These are phyloP conservation scores for Argentina anserina DNA, from an alignment of 306 rosid species.

Conservation along the genomic window DNA sequence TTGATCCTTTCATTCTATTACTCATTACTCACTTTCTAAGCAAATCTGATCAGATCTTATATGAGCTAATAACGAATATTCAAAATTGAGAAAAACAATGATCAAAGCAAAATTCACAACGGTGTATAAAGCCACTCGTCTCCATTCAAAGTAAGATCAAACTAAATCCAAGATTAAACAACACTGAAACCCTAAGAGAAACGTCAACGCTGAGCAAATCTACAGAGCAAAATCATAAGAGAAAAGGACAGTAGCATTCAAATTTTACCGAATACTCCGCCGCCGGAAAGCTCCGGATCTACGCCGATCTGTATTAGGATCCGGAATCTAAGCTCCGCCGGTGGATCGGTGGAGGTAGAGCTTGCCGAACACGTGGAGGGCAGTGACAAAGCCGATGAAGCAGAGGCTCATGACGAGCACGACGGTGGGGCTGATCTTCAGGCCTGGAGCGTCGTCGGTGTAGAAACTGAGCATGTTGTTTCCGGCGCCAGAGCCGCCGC, in stretches of 20 bases:
- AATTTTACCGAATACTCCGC: constrained; percentile 18
- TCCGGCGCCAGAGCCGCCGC: constrained; percentile 39
- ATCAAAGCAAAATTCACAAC: constrained; percentile 1
- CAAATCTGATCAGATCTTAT: neutral
- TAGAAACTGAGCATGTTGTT: constrained; percentile 88
- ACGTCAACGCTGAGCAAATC: constrained; percentile 20
- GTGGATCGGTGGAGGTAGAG: constrained; percentile 53
- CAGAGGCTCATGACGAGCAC: constrained; percentile 33
- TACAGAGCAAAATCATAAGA: constrained; percentile 23
- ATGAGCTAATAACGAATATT: neutral
- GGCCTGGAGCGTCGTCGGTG: constrained; percentile 87
- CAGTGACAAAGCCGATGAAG: constrained; percentile 91
- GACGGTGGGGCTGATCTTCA: constrained; percentile 22
- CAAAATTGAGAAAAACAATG: neutral
- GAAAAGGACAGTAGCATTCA: constrained; percentile 6
- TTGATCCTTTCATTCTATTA: neutral
- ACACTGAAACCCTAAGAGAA: neutral
- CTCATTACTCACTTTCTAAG: neutral
- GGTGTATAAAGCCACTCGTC: constrained; percentile 12
- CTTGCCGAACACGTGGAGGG: constrained; percentile 87
- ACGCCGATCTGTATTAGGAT: neutral
- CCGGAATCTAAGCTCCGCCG: constrained; percentile 34
- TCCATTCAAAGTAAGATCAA: constrained; percentile 23
- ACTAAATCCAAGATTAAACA: constrained; percentile 12
- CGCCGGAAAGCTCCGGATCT: constrained; percentile 13